Evolutionary conservation across 2,329 filamentous ascomycete species (phyloP).

Genomic region (Colletotrichum paranaense): DNA sequence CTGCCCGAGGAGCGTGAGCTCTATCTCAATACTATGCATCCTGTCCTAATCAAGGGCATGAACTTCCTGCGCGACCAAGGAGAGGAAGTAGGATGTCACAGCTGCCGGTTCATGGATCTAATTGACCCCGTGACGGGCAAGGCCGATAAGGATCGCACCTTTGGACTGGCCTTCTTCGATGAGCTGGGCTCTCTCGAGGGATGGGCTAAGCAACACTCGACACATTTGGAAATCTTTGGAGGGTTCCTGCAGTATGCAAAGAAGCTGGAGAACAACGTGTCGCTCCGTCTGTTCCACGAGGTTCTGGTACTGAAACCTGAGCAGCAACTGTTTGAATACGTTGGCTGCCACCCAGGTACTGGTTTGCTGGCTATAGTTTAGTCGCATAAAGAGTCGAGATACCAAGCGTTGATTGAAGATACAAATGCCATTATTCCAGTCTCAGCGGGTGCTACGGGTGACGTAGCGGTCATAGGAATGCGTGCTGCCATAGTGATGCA

Average conservation of each 20-base stretch:
- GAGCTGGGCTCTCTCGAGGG: slow-evolving; percentile 51
- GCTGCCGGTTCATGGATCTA: slow-evolving; percentile 56
- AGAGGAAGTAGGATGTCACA: slow-evolving; percentile 54
- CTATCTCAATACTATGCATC: slow-evolving; percentile 58
- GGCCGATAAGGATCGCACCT: slow-evolving; percentile 48
- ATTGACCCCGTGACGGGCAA: slow-evolving; percentile 41
- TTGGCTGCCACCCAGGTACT: slow-evolving; percentile 50
- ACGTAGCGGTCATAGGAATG: too few relatives aligned
- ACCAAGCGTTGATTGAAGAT: background rate
- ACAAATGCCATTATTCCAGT: too few relatives aligned
- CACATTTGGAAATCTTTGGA: slow-evolving; percentile 54
- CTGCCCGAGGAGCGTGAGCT: slow-evolving; percentile 52
- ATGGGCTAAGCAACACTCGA: slow-evolving; percentile 52
- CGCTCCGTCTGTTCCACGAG: slow-evolving; percentile 53
- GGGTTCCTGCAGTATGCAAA: slow-evolving; percentile 52
- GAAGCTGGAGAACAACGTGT: slow-evolving; percentile 48
- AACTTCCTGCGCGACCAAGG: slow-evolving; percentile 55
- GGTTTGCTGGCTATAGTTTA: slow-evolving; percentile 43
- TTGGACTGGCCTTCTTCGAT: slow-evolving; percentile 55
- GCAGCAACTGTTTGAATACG: slow-evolving; percentile 55
- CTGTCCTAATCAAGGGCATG: slow-evolving; percentile 55
- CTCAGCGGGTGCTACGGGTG: too few relatives aligned
- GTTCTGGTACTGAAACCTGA: slow-evolving; percentile 50
- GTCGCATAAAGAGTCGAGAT: background rate
- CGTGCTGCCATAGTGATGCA: too few relatives aligned